These are phyloP conservation scores for Halophytophthora batemanensis DNA, from an alignment of 352 stramenopile genomes.

Conservation along the genomic window DNA sequence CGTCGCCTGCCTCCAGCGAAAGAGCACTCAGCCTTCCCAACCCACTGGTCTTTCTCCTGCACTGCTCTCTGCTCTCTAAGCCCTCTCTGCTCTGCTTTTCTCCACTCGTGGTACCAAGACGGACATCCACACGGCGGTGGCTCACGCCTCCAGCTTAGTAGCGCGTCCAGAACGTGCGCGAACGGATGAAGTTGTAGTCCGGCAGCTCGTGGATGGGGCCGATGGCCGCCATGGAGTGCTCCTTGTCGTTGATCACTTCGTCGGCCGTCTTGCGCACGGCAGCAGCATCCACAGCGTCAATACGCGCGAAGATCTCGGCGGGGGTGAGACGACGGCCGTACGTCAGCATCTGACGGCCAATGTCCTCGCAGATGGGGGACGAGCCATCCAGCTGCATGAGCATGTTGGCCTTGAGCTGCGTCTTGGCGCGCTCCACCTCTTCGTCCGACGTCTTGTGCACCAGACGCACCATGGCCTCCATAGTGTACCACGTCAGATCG, in stretches of 20 bases:
- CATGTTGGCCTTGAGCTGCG: slow-evolving; percentile 99
- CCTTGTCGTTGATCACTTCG: slow-evolving; percentile 97
- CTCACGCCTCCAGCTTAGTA: slow-evolving; percentile 56
- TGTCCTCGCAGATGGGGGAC: slow-evolving; percentile 98
- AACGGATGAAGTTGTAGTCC: slow-evolving; percentile 99
- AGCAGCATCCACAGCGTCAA: slow-evolving; percentile 96
- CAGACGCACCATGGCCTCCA: slow-evolving; percentile 94
- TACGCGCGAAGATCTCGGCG: slow-evolving; percentile 98
- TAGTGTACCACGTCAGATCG: slow-evolving; percentile 93
- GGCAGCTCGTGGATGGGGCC: slow-evolving; percentile 98
- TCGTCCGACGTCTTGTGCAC: slow-evolving; percentile 96
- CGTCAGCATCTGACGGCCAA: slow-evolving; percentile 98
- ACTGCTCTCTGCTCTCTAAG: slow-evolving; percentile 20
- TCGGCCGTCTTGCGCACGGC: slow-evolving; percentile 90
- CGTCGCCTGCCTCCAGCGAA: slow-evolving; percentile 28
- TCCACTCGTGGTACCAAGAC: slow-evolving; percentile 19
- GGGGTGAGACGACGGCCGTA: slow-evolving; percentile 96
- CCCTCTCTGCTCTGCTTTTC: slow-evolving; percentile 31
- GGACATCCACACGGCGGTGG: slow-evolving; percentile 9
- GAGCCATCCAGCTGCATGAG: slow-evolving; percentile 99
- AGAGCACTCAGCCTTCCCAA: slow-evolving; percentile 16
- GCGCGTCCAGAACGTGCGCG: slow-evolving; percentile 97
- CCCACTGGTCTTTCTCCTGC: no score
- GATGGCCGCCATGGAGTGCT: slow-evolving; percentile 97
- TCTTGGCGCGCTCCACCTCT: slow-evolving; percentile 97